Conservation (phyloP, 2,329 filamentous ascomycete species). For the Podosphaera leucotricha region DNA sequence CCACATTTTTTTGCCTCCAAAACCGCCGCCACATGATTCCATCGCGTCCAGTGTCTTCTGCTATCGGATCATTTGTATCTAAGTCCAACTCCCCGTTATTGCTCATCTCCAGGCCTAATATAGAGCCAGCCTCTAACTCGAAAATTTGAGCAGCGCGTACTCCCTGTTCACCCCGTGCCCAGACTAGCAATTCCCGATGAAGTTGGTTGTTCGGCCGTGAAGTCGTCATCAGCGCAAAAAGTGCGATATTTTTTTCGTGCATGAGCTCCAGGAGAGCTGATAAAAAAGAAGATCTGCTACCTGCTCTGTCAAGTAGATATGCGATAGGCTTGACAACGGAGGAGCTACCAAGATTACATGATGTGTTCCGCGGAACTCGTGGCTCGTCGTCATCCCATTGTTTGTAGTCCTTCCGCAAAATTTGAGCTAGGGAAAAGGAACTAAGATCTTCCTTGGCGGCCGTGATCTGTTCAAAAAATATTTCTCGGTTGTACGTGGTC, state of each 20-base stretch:
- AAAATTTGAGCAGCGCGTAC: slow-evolving; percentile 31
- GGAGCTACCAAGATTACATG: slow-evolving; percentile 36
- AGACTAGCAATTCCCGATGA: slow-evolving; percentile 42
- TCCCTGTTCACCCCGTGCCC: slow-evolving; percentile 30
- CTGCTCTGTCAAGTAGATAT: slow-evolving; percentile 33
- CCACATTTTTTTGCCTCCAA: slow-evolving; percentile 42
- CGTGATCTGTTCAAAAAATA: slow-evolving; percentile 35
- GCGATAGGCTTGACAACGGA: slow-evolving; percentile 37
- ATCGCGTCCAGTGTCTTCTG: neutral
- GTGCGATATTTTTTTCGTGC: slow-evolving; percentile 31
- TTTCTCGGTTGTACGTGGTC: slow-evolving; percentile 24
- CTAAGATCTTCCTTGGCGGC: slow-evolving; percentile 45
- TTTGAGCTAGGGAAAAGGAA: slow-evolving; percentile 34
- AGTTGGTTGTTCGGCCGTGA: slow-evolving; percentile 30
- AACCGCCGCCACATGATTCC: slow-evolving; percentile 27
- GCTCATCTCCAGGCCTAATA: slow-evolving; percentile 34
- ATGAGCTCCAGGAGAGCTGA: slow-evolving; percentile 27
- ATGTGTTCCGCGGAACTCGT: slow-evolving; percentile 11
- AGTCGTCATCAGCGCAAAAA: slow-evolving; percentile 49
- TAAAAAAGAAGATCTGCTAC: slow-evolving; percentile 22
- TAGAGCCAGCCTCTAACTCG: slow-evolving; percentile 18
- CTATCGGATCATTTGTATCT: slow-evolving; percentile 6
- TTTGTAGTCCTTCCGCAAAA: slow-evolving; percentile 69
- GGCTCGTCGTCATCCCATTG: slow-evolving; percentile 36
- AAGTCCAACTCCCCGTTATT: slow-evolving; percentile 23